Percentiles rank a stretch among this genome's conserved stretches.
Evolutionary conservation across 2,329 filamentous ascomycete species (phyloP).

Genomic region (Alternaria brassicicola): DNA sequence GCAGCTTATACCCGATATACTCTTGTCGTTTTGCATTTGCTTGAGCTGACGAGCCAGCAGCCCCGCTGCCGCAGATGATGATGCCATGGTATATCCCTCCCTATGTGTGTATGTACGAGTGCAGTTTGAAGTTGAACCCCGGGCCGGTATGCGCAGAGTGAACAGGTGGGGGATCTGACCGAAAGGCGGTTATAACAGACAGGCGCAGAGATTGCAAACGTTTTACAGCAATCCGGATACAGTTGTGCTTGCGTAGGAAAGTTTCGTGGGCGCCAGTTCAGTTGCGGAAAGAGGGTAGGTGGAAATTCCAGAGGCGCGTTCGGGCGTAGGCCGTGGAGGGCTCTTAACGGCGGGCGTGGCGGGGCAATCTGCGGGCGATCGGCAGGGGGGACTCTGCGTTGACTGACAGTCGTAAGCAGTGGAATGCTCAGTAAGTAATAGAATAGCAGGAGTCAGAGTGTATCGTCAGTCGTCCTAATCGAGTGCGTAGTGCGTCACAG

Average conservation of each 20-base stretch:
- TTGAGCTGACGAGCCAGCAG: constrained; percentile 87
- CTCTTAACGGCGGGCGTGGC: constrained; percentile 11
- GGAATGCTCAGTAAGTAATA: constrained; percentile 3
- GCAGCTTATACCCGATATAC: constrained; percentile 92
- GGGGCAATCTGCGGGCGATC: constrained; percentile 28
- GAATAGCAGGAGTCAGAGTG: constrained; percentile 8
- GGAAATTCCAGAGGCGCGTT: constrained; percentile 21
- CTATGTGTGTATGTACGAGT: constrained; percentile 5
- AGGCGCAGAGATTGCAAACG: not conserved
- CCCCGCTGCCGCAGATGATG: constrained; percentile 64
- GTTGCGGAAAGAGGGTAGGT: constrained; percentile 9
- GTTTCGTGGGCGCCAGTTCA: not conserved
- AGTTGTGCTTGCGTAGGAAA: not conserved
- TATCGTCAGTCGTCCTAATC: constrained; percentile 9
- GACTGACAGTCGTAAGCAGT: not conserved
- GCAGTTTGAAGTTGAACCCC: constrained; percentile 13
- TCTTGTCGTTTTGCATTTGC: constrained; percentile 89
- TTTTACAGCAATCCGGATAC: not conserved
- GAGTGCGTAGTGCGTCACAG: constrained; percentile 13
- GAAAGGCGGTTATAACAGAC: not conserved
- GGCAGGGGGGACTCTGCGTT: not conserved
- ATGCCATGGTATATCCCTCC: constrained; percentile 35
- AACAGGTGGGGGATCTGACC: not conserved
- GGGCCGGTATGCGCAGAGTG: constrained; percentile 3
- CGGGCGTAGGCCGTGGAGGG: constrained; percentile 19